Percentiles rank a stretch among this genome's conserved stretches.
Evolutionary conservation across 768 basidiomycete genomes (phyloP).

Genomic region (Infundibulicybe gibba): DNA sequence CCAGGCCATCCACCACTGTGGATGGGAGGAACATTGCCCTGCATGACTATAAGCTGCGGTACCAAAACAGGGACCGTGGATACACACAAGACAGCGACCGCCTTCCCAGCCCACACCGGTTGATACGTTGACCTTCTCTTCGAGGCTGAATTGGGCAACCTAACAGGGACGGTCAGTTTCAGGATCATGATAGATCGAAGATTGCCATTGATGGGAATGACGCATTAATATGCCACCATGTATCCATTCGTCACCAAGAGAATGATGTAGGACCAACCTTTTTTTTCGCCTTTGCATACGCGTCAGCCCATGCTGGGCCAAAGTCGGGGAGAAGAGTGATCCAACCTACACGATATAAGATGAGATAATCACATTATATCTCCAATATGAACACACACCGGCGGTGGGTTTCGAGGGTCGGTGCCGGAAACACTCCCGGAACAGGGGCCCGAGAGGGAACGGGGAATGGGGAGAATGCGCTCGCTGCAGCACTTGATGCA

Average conservation of each 20-base stretch:
- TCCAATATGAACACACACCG: conserved; percentile 18
- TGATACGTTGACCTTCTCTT: conserved; percentile 43
- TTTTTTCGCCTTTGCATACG: conserved; percentile 39
- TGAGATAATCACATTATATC: not conserved
- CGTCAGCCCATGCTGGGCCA: conserved; percentile 33
- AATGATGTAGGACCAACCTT: conserved; percentile 20
- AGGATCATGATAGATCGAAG: too few species aligned
- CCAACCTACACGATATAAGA: not conserved
- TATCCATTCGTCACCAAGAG: too few species aligned
- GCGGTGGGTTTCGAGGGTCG: conserved; percentile 42
- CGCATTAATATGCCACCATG: too few species aligned
- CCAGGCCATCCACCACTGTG: conserved; percentile 35
- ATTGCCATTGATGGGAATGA: too few species aligned
- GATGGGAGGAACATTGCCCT: conserved; percentile 42
- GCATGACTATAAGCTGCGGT: not conserved
- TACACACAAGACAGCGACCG: conserved; percentile 43
- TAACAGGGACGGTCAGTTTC: conserved; percentile 3
- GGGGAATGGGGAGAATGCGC: conserved; percentile 23
- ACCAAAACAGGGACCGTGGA: not conserved
- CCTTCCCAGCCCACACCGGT: conserved; percentile 42
- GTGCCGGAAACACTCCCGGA: conserved; percentile 41
- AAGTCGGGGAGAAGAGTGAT: conserved; percentile 10
- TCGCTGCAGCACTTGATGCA: too few species aligned
- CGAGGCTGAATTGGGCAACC: conserved; percentile 33
- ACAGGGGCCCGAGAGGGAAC: conserved; percentile 40